Conservation (phyloP, 495 filamentous ascomycete genomes). For the Penicillium desertorum region DNA sequence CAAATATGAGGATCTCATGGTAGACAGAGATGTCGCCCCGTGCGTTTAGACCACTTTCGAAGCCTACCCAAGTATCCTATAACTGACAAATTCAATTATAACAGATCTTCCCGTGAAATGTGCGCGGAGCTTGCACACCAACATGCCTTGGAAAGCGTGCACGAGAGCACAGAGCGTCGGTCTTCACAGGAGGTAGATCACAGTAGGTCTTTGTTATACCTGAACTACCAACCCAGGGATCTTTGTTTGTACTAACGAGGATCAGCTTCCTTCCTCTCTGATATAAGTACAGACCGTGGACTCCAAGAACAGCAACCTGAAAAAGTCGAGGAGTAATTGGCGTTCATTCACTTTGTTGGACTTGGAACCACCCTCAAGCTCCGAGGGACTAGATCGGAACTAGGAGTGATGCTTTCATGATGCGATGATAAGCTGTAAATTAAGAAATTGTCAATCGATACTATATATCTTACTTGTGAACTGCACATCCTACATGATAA, state of each 20-base stretch:
- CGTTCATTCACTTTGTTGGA: not conserved
- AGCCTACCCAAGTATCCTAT: not conserved
- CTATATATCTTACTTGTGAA: not conserved
- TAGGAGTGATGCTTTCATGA: not conserved
- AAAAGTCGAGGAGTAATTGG: slow-evolving; percentile 2
- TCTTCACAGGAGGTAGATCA: slow-evolving; percentile 12
- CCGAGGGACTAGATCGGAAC: not conserved
- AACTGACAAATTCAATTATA: not conserved
- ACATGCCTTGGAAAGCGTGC: slow-evolving; percentile 29
- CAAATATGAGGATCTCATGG: slow-evolving; percentile 17
- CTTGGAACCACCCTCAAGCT: not conserved
- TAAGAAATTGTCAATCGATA: not conserved
- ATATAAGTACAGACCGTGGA: slow-evolving; percentile 7
- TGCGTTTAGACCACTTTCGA: slow-evolving; percentile 7
- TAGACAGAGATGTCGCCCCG: slow-evolving; percentile 27
- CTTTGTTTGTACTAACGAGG: not conserved
- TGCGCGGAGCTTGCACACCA: slow-evolving; percentile 31
- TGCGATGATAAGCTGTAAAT: slow-evolving; percentile 1
- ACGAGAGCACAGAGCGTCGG: slow-evolving; percentile 25
- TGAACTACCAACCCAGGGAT: not conserved
- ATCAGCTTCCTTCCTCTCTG: not conserved
- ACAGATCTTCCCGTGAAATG: slow-evolving; percentile 24
- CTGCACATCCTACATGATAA: not conserved
- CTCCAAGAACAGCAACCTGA: slow-evolving; percentile 10
- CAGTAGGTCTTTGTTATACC: not conserved